Evolutionary conservation across 2,329 filamentous ascomycete genomes (phyloP).

Genomic region (Cercospora sp.): DNA sequence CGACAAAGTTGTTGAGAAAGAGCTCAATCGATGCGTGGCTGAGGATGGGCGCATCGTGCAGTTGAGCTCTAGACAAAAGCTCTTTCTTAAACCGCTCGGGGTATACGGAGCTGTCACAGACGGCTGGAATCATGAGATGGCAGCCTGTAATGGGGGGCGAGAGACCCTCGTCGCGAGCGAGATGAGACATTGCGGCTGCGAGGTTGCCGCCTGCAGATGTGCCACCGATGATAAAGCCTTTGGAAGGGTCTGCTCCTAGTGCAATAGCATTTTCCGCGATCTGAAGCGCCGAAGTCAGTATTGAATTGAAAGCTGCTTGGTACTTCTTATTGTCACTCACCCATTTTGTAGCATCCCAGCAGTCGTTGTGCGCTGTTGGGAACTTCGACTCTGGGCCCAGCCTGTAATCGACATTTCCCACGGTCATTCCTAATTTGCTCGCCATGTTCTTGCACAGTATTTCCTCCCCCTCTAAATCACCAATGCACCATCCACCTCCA

Average conservation of each 20-base stretch:
- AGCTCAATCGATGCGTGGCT: slow-evolving; percentile 28
- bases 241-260: slow-evolving; percentile 45
- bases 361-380: slow-evolving; percentile 52
- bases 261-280: slow-evolving; percentile 35
- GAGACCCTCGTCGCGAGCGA: slow-evolving; percentile 46
- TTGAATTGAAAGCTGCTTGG: neutral
- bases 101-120: slow-evolving; percentile 46
- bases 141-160: slow-evolving; percentile 49
- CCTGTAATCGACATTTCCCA: slow-evolving; percentile 55
- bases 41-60: slow-evolving; percentile 33
- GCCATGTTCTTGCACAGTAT: slow-evolving; percentile 45
- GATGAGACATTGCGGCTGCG: slow-evolving; percentile 49
- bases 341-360: slow-evolving; percentile 51
- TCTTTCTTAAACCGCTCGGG: slow-evolving; percentile 45
- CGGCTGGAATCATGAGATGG: slow-evolving; percentile 50
- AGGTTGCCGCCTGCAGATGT: slow-evolving; percentile 57
- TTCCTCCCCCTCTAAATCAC: slow-evolving; percentile 48
- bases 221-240: slow-evolving; percentile 55
- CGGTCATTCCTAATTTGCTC: slow-evolving; percentile 43
- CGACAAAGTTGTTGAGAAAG: slow-evolving; percentile 27
- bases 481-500: slow-evolving; percentile 50
- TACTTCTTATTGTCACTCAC: slow-evolving; percentile 24
- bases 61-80: slow-evolving; percentile 43
- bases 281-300: slow-evolving; percentile 33
- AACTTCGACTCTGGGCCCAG: slow-evolving; percentile 56